Evolutionary conservation across 768 basidiomycete species (phyloP), one percentile per base, ranked within the genome.

Genomic region (Russula griseocarnosa): DNA sequence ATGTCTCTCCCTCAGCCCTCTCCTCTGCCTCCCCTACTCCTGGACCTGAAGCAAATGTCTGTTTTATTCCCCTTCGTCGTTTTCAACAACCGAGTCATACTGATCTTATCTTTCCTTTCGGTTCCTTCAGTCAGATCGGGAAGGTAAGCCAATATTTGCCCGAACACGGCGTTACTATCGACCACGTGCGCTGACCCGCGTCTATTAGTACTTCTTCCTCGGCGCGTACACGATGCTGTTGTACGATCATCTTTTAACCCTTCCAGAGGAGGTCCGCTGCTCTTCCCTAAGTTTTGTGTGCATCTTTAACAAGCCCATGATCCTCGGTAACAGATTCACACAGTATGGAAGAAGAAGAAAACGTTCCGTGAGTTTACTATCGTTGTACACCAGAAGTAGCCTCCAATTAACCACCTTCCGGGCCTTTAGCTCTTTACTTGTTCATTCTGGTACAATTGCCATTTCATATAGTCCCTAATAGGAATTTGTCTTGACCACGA

Each of bases 321-420:
- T 44, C 8, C 50, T n/a, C 14, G 32, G 13, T 18, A 14, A 16
- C 40, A 68, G 67, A 26, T 68, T n/a, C 57, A 66, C 24, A 66
- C 60, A 7, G 65, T 68, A 11, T 68, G 67, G 67, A 68, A 68
- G 53, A 62, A 57, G 47, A 68, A 60, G 55, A 68, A 68, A 54
- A 62, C 67, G 11, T 66, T 61, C 20, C 60, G 67, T 68, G 46
- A 24, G 65, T 47, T 22, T 26, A 34, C 20, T 22, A 16, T 26
- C 51, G n/a, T 16, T 22, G 46, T 20, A 36, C 26, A 11, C 5
- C 18, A 16, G 14, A 47, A 8, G 54, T 52, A 22, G 10, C 13
- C 11, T 30, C 5, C 2, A 11, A 28, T 38, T 30, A 50, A 47
- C n/a, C 34, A n/a, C n/a, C 46, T 22, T 32, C n/a, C 30, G 18